Percentiles rank a stretch among this genome's conserved stretches.
phyloP scores from a whole-genome alignment of 768 basidiomycete species.

The Hydnum rufescens region DNA sequence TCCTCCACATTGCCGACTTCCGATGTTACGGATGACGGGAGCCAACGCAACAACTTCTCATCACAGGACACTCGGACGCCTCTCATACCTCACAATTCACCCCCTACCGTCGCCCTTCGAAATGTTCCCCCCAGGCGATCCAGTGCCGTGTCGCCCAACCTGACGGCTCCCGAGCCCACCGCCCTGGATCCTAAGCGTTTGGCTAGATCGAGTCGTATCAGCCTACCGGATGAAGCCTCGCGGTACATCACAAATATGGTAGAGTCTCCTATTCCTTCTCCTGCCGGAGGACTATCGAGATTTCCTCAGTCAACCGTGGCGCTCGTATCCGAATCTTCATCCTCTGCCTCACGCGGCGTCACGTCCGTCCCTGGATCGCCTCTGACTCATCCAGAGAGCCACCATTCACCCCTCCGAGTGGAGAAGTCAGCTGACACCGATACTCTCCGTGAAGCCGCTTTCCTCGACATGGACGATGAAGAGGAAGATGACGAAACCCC shows the following conservation, averaged over 20 bases:
- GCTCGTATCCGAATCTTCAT: not conserved
- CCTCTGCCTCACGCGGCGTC: not conserved
- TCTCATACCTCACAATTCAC: constrained; percentile 5
- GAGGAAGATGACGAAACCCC: too few relatives aligned
- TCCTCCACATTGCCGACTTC: not conserved
- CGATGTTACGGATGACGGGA: too few relatives aligned
- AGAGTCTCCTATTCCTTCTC: constrained; percentile 42
- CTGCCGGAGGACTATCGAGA: constrained; percentile 14
- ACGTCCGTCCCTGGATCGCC: not conserved
- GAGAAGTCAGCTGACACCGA: not conserved
- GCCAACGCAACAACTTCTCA: not conserved
- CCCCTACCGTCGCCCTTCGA: too few relatives aligned
- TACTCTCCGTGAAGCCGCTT: not conserved
- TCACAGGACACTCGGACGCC: constrained; percentile 5
- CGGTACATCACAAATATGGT: constrained; percentile 40
- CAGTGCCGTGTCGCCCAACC: too few relatives aligned
- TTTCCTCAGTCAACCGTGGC: not conserved
- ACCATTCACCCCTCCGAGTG: too few relatives aligned
- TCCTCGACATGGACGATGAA: too few relatives aligned
- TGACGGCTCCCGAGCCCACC: too few relatives aligned
- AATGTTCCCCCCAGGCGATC: too few relatives aligned
- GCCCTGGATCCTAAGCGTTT: too few relatives aligned
- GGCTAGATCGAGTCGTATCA: too few relatives aligned
- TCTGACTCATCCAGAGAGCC: not conserved
- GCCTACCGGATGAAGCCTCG: constrained; percentile 58